These are phyloP conservation scores for Zygotorulaspora florentina DNA, from an alignment of 805 yeast genomes.

Conservation along the genomic window DNA sequence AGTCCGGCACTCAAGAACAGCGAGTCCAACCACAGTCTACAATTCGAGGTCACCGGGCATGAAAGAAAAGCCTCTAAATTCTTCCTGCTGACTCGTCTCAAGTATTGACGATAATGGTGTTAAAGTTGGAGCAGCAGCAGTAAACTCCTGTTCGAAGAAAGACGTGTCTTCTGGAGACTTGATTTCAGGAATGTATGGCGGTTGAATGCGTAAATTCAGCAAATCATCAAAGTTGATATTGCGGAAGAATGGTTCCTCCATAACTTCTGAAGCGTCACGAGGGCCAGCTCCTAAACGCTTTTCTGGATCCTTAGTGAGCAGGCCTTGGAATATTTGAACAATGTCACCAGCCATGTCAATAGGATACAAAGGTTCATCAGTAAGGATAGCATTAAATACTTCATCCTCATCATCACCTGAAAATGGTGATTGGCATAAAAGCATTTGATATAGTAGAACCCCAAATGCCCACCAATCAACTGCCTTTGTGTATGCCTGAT, in stretches of 20 bases:
- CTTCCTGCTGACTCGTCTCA: conserved; percentile 87
- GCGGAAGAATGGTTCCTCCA: conserved; percentile 91
- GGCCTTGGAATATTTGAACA: conserved; percentile 86
- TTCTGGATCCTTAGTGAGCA: conserved; percentile 83
- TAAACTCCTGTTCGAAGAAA: conserved; percentile 91
- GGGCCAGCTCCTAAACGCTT: conserved; percentile 83
- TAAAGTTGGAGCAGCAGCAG: conserved; percentile 88
- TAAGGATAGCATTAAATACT: conserved; percentile 90
- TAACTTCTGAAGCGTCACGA: conserved; percentile 86
- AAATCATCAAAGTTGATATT: conserved; percentile 90
- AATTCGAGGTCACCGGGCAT: conserved; percentile 54
- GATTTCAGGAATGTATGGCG: conserved; percentile 88
- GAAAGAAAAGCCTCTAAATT: conserved; percentile 95
- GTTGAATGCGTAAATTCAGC: conserved; percentile 61
- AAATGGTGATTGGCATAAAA: conserved; percentile 93
- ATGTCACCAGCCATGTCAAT: conserved; percentile 97
- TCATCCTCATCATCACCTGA: conserved; percentile 97
- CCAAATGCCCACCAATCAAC: conserved; percentile 99
- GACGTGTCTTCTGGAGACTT: conserved; percentile 85
- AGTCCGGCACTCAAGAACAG: background rate
- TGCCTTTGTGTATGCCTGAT: conserved; percentile 85
- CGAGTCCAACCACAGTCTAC: conserved; percentile 12
- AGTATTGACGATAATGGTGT: conserved; percentile 91
- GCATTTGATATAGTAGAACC: conserved; percentile 91
- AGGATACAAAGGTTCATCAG: conserved; percentile 95